A percentile compares a stretch with the other conserved stretches of the same genome.
Evolutionary conservation across 306 rosid species (phyloP).

Genomic region (Dryas drummondii): DNA sequence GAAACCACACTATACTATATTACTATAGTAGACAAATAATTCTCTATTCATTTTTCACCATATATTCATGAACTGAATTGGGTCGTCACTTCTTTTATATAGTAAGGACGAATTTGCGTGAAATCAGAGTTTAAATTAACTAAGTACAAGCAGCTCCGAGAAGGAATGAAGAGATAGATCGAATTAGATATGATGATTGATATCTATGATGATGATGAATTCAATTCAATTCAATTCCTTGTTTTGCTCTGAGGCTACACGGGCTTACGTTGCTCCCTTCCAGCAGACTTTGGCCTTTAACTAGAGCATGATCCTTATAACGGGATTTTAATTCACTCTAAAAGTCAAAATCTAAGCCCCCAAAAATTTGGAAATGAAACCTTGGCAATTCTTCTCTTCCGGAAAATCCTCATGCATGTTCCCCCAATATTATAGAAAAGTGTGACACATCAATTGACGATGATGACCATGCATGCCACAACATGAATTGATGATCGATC

Average conservation of each 20-base stretch:
- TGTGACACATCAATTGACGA: slow-evolving; percentile 6
- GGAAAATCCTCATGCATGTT: slow-evolving; percentile 24
- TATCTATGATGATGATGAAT: too few species aligned
- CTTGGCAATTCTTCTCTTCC: slow-evolving; percentile 17
- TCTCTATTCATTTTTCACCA: background rate
- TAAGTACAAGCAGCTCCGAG: too few species aligned
- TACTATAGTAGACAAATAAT: background rate
- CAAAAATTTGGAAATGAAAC: slow-evolving; percentile 31
- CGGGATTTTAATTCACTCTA: slow-evolving; percentile 18
- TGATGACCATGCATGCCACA: background rate
- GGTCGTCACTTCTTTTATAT: slow-evolving; percentile 1
- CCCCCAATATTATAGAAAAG: background rate
- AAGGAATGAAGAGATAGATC: too few species aligned
- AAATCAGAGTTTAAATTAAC: background rate
- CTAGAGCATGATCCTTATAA: slow-evolving; percentile 32
- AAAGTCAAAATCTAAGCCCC: slow-evolving; percentile 40
- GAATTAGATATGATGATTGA: too few species aligned
- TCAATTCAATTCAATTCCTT: slow-evolving; percentile 10
- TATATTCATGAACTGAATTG: slow-evolving; percentile 4
- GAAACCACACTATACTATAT: background rate
- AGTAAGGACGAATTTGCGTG: background rate
- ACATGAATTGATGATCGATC: background rate
- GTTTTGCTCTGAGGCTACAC: slow-evolving; percentile 39
- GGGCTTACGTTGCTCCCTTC: slow-evolving; percentile 26
- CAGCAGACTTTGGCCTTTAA: slow-evolving; percentile 30